Evolutionary conservation across 2,329 filamentous ascomycete species (phyloP).

Genomic region (Ceratocystis smalleyi): DNA sequence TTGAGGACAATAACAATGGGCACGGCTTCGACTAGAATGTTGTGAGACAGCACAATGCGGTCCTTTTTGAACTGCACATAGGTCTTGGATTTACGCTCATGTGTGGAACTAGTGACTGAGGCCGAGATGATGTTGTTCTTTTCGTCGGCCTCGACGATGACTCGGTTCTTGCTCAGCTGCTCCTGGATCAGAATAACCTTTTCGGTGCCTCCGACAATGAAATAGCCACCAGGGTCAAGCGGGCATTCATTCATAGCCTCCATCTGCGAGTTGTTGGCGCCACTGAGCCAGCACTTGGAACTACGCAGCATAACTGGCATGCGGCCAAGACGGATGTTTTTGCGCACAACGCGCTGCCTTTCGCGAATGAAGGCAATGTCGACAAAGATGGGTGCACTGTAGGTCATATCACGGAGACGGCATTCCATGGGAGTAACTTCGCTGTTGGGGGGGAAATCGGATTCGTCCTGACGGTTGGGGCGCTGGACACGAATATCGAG

Average conservation of each 20-base stretch:
- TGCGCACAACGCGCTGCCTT: conserved; percentile 56
- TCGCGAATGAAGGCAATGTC: conserved; percentile 84
- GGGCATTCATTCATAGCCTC: conserved; percentile 87
- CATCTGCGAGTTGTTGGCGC: conserved; percentile 78
- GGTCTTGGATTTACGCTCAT: conserved; percentile 94
- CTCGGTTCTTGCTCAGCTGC: conserved; percentile 95
- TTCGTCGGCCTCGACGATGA: conserved; percentile 84
- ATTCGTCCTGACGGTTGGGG: conserved; percentile 64
- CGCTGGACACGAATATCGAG: conserved; percentile 76
- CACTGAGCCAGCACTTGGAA: conserved; percentile 74
- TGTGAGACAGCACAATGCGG: conserved; percentile 75
- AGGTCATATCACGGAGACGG: conserved; percentile 91
- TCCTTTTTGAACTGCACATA: conserved; percentile 93
- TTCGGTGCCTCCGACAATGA: conserved; percentile 92
- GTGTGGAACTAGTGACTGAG: conserved; percentile 92
- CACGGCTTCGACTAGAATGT: conserved; percentile 83
- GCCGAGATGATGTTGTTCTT: conserved; percentile 91
- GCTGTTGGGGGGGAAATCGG: conserved; percentile 51
- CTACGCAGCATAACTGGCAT: conserved; percentile 96
- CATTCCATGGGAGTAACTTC: conserved; percentile 92
- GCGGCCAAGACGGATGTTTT: conserved; percentile 67
- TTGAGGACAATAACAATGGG: conserved; percentile 88
- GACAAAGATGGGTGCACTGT: conserved; percentile 83
- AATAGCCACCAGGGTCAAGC: conserved; percentile 90
- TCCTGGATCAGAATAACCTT: conserved; percentile 98